These are phyloP conservation scores for Fusarium dlaminii DNA, from an alignment of 2,329 filamentous ascomycete species.

Conservation along the genomic window DNA sequence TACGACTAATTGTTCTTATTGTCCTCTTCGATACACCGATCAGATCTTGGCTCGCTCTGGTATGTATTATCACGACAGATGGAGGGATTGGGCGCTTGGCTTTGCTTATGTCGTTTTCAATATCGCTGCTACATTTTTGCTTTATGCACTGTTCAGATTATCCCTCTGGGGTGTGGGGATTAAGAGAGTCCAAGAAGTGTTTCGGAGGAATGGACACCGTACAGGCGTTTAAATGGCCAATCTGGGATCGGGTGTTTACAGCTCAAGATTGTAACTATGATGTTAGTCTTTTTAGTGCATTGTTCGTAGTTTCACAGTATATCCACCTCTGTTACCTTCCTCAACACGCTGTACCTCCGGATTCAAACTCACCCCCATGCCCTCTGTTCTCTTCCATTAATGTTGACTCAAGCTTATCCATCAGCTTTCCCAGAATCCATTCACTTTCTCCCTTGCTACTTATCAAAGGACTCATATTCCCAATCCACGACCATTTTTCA, in stretches of 20 bases:
- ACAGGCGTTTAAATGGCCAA: not conserved
- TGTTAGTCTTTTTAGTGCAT: not conserved
- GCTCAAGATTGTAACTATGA: not conserved
- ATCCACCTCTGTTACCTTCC: not conserved
- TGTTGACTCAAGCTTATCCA: not conserved
- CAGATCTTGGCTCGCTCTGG: not conserved
- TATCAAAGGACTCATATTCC: not conserved
- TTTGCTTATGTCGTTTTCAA: not conserved
- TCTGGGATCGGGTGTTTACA: not conserved
- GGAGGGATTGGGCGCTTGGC: not conserved
- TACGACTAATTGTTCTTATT: not conserved
- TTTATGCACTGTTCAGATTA: not conserved
- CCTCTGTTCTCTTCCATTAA: not conserved
- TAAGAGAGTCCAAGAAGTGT: not conserved
- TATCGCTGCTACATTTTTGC: not conserved
- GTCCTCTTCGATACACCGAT: not conserved
- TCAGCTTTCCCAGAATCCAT: not conserved
- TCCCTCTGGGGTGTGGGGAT: not conserved
- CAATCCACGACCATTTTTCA: not conserved
- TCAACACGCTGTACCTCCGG: not conserved
- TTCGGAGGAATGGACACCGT: not conserved
- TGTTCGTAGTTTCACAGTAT: not conserved
- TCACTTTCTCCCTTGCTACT: not conserved
- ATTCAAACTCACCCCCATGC: not conserved
- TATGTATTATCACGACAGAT: slow-evolving; percentile 1